Evolutionary conservation across 257 asterid species (phyloP).

Genomic region (Sherardia arvensis): DNA sequence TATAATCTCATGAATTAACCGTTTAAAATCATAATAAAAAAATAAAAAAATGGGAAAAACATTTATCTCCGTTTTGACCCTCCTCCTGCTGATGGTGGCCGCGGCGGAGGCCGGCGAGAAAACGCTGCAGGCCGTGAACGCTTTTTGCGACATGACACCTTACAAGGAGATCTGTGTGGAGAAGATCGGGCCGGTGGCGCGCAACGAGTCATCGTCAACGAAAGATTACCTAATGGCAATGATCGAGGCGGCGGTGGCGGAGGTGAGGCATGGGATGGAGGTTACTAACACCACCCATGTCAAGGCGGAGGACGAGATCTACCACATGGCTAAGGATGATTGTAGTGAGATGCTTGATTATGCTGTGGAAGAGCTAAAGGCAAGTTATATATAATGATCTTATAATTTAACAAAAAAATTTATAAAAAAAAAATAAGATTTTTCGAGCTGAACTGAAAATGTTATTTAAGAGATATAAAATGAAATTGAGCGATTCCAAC

Average conservation of each 20-base stretch:
- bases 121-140: conserved; percentile 26
- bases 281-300: conserved; percentile 16
- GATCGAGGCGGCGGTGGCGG: conserved; percentile 26
- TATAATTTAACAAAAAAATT: too few species aligned
- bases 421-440: too few species aligned
- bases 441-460: too few species aligned
- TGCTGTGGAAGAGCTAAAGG: conserved; percentile 35
- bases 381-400: not conserved
- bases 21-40: too few species aligned
- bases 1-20: not conserved
- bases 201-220: conserved; percentile 36
- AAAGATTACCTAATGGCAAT: conserved; percentile 45
- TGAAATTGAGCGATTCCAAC: too few species aligned
- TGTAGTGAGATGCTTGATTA: conserved; percentile 44
- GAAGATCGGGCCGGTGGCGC: conserved; percentile 32
- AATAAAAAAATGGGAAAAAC: not conserved
- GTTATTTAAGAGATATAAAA: too few species aligned
- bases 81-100: not conserved
- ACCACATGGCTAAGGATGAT: conserved; percentile 40
- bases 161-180: conserved; percentile 42
- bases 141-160: conserved; percentile 39
- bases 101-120: not conserved
- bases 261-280: conserved; percentile 26
- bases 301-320: conserved; percentile 17
- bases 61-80: not conserved